Base-by-base conservation (phyloP, 1,284 basidiomycete species). In the Malassezia brasiliensis region DNA sequence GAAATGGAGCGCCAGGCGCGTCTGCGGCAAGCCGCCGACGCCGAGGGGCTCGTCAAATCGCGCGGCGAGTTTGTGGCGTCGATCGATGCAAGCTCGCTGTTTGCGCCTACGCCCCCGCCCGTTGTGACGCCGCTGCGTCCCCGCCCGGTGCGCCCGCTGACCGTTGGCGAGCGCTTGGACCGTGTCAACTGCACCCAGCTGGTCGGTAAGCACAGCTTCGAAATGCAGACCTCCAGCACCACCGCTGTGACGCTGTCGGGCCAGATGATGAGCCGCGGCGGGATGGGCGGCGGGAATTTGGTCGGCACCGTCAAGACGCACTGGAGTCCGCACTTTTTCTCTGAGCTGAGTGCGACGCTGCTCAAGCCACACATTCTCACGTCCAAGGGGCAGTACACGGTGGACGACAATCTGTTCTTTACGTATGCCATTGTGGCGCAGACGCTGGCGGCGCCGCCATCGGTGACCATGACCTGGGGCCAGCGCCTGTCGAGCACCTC, bases 51-150 rank as follows among this genome's bases (percentile, higher is more conserved):
- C 46, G 78, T 82, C 47, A 76, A 77, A 59, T 79, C 80, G 31
- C 80, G 77, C 69, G 82, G 80, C 52, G 77, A 77, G 37, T 71
- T 71, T 44, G 63, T 60, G 20, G 66, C 65, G 10, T 57, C 60
- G 38, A 52, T 74, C 36, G 68, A 74, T 57, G 69, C 69, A 6
- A 59, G 51, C n/a, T 51, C 63, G n/a, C 48, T 74, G 32, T 74
- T 74, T 45, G 62, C 61, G 7, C 57, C 56, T 4, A 44, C 47
- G n/a, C n/a, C 46, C 12, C 34, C 50, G 56, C 79, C 56, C 2
- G 64, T 64, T 2, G n/a, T 54, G 15, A 63, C 83, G 9, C 86
- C 88, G 0, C 77, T 77, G 48, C 82, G 78, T 86, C 94, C 93
- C 59, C 79, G 78, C 49, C 82, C 77, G 0, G 83, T 88, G 74